phyloP scores from a whole-genome alignment of 2,329 filamentous ascomycete species.

The Teratosphaeriaceae sp. region DNA sequence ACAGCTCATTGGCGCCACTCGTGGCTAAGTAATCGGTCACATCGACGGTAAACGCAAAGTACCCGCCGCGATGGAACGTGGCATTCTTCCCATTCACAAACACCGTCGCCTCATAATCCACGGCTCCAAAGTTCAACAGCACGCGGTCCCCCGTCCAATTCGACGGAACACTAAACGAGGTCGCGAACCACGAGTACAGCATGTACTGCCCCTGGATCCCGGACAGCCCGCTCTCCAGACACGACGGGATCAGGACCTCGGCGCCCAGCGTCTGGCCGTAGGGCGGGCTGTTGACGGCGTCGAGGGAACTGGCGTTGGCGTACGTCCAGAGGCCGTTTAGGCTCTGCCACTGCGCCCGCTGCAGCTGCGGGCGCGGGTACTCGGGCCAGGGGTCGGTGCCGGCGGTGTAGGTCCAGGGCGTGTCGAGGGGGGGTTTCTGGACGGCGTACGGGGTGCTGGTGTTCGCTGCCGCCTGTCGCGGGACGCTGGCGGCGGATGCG shows the following conservation, averaged over 20 bases:
- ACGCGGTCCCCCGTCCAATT: constrained; percentile 43
- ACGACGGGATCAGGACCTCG: constrained; percentile 47
- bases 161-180: constrained; percentile 44
- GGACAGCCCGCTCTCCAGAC: constrained; percentile 48
- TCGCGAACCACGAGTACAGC: constrained; percentile 34
- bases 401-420: constrained; percentile 45
- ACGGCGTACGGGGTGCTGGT: constrained; percentile 11
- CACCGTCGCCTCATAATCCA: constrained; percentile 56
- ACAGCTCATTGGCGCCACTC: constrained; percentile 55
- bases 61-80: constrained; percentile 51
- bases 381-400: constrained; percentile 49
- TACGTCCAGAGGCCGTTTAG: constrained; percentile 55
- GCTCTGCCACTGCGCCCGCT: constrained; percentile 46
- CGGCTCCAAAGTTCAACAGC: constrained; percentile 53
- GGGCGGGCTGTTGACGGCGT: constrained; percentile 38
- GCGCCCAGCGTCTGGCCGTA: constrained; percentile 37
- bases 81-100: constrained; percentile 50
- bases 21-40: constrained; percentile 54
- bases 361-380: constrained; percentile 50
- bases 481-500: background rate
- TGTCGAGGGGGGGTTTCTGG: constrained; percentile 23
- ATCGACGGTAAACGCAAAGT: constrained; percentile 52
- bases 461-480: constrained; percentile 1
- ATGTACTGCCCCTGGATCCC: constrained; percentile 26
- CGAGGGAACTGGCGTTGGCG: constrained; percentile 34